A percentile compares a stretch with the other conserved stretches of the same genome.
Evolutionary conservation across 495 filamentous ascomycete genomes (phyloP).

Genomic region (Penicillium coffeae): DNA sequence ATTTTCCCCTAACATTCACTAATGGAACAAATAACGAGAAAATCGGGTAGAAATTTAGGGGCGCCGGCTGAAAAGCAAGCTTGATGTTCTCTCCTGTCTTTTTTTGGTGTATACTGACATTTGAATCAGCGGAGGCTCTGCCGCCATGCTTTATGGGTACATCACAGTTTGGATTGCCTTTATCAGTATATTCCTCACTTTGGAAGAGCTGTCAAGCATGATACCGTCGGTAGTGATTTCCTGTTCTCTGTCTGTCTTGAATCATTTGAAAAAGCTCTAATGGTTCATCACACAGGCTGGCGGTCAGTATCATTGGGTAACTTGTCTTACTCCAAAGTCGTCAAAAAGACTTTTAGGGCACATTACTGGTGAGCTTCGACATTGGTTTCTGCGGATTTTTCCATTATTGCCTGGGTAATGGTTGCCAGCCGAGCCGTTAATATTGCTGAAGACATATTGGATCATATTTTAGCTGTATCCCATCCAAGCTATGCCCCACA

Average conservation of each 20-base stretch:
- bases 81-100: background rate
- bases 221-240: background rate
- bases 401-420: background rate
- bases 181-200: background rate
- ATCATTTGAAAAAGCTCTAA: background rate
- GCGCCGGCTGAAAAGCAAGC: background rate
- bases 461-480: background rate
- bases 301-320: background rate
- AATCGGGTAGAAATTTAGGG: background rate
- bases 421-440: background rate
- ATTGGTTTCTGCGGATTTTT: background rate
- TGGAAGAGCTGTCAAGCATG: background rate
- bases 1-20: background rate
- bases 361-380: background rate
- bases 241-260: background rate
- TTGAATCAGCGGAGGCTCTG: background rate
- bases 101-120: background rate
- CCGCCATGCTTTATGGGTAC: background rate
- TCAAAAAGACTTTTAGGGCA: background rate
- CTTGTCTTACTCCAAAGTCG: background rate
- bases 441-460: background rate
- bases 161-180: background rate
- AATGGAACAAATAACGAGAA: background rate
- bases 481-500: background rate
- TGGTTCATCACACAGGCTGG: background rate